phyloP scores from a whole-genome alignment of 495 filamentous ascomycete genomes.

The Neurospora sp. region DNA sequence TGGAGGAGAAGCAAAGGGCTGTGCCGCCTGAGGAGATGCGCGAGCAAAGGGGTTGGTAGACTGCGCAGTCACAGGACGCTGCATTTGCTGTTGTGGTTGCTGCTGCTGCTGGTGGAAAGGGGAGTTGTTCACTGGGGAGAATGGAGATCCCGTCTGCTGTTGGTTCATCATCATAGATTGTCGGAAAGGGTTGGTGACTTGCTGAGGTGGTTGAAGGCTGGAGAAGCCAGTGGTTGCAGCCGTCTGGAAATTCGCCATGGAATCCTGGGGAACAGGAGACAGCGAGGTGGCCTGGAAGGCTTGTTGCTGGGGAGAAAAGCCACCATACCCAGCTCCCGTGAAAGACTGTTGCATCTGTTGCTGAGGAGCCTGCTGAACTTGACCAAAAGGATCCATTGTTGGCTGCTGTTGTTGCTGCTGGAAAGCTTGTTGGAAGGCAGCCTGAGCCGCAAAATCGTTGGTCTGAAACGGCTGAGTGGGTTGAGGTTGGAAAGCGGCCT shows the following conservation, averaged over 20 bases:
- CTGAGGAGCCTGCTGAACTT: constrained; percentile 32
- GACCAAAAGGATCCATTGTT: constrained; percentile 9
- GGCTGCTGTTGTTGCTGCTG: constrained; percentile 35
- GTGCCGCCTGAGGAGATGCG: constrained; percentile 35
- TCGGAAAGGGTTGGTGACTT: constrained; percentile 78
- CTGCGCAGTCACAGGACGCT: constrained; percentile 40
- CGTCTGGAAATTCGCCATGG: constrained; percentile 41
- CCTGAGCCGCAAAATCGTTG: constrained; percentile 40
- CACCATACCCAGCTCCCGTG: constrained; percentile 81
- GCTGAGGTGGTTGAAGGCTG: constrained; percentile 40
- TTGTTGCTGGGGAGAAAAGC: constrained; percentile 61
- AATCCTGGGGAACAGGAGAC: constrained; percentile 58
- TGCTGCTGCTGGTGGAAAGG: constrained; percentile 2
- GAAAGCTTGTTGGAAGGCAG: constrained; percentile 39
- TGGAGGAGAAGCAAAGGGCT: constrained; percentile 37
- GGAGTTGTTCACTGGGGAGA: constrained; percentile 6
- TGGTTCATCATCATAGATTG: constrained; percentile 65
- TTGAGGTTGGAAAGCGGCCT: constrained; percentile 21
- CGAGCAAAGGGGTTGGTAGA: constrained; percentile 83
- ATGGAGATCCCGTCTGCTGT: constrained; percentile 34
- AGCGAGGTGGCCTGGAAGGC: constrained; percentile 43
- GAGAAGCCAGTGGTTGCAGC: constrained; percentile 25
- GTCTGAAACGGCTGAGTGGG: constrained; percentile 33
- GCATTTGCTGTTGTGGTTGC: constrained; percentile 9
- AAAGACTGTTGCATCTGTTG: constrained; percentile 38